A percentile compares a stretch with the other conserved stretches of the same genome.
These are phyloP conservation scores for Diplotaxis tenuifolia DNA, from an alignment of 345 rosid species.

Conservation along the genomic window DNA sequence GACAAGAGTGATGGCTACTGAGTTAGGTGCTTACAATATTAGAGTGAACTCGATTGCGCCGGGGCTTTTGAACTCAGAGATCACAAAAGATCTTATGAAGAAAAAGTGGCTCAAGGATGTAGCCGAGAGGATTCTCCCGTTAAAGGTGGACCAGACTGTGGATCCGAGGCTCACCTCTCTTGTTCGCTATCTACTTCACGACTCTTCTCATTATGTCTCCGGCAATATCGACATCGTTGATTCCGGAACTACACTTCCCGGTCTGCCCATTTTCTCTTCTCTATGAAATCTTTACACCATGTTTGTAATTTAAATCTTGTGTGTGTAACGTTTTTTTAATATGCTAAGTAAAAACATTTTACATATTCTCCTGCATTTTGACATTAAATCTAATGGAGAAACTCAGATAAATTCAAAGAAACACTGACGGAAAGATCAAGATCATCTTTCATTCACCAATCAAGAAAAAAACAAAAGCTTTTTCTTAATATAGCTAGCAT, in stretches of 20 bases:
- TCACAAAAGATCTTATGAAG: neutral
- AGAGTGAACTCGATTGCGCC: neutral
- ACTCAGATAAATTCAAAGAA: too few relatives aligned
- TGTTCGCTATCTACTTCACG: neutral
- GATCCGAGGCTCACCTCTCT: neutral
- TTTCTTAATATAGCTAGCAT: neutral
- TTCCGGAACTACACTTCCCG: neutral
- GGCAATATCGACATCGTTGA: neutral
- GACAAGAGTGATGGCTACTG: neutral
- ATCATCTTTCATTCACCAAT: neutral
- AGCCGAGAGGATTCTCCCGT: neutral
- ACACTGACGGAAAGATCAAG: too few relatives aligned
- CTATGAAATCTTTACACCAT: neutral
- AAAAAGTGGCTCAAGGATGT: neutral
- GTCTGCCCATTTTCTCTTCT: neutral
- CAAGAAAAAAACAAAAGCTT: too few relatives aligned
- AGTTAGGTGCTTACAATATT: neutral
- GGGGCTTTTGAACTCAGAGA: neutral
- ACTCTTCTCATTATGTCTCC: neutral
- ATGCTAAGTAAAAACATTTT: too few relatives aligned
- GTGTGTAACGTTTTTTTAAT: too few relatives aligned
- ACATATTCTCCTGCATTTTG: too few relatives aligned
- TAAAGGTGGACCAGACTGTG: neutral
- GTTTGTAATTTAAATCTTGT: too few relatives aligned
- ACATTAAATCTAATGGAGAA: too few relatives aligned